Conservation (phyloP, 352 stramenopile genomes). For the Globisporangium sylvaticum region DNA sequence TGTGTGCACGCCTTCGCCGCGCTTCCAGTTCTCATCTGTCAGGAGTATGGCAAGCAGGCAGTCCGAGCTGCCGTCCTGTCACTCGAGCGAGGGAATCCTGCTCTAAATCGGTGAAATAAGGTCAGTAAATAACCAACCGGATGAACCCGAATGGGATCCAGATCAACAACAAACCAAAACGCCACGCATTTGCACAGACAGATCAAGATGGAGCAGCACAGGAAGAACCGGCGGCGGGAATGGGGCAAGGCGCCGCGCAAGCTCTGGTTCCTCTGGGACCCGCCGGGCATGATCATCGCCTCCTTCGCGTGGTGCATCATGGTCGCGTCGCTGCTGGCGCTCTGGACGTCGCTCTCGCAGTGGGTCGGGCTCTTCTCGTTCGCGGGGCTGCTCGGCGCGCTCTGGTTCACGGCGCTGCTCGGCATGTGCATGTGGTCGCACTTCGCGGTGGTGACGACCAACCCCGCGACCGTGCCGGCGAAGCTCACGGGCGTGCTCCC, state of each 20-base stretch:
- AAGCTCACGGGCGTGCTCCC: slow-evolving; percentile 24
- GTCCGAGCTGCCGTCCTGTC: too few relatives aligned
- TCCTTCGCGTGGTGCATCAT: slow-evolving; percentile 58
- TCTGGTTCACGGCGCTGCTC: slow-evolving; percentile 54
- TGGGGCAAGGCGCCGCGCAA: slow-evolving; percentile 2
- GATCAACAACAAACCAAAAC: not conserved
- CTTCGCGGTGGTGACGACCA: slow-evolving; percentile 65
- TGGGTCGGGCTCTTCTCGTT: slow-evolving; percentile 59
- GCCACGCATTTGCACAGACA: not conserved
- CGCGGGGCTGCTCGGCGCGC: slow-evolving; percentile 32
- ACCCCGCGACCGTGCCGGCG: slow-evolving; percentile 65
- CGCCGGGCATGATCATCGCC: slow-evolving; percentile 57
- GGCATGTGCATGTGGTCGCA: slow-evolving; percentile 75
- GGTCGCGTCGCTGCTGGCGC: slow-evolving; percentile 30
- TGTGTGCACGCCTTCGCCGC: too few relatives aligned
- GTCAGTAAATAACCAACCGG: too few relatives aligned
- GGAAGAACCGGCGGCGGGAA: not conserved
- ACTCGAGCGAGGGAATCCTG: too few relatives aligned
- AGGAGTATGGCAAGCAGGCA: too few relatives aligned
- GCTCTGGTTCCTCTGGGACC: slow-evolving; percentile 63
- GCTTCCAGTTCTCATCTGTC: too few relatives aligned
- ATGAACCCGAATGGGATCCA: not conserved
- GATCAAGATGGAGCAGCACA: not conserved
- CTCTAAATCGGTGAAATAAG: too few relatives aligned
- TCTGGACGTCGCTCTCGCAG: slow-evolving; percentile 46